phyloP scores from a whole-genome alignment of 805 yeast genomes.

The Metschnikowia kofuensis region DNA sequence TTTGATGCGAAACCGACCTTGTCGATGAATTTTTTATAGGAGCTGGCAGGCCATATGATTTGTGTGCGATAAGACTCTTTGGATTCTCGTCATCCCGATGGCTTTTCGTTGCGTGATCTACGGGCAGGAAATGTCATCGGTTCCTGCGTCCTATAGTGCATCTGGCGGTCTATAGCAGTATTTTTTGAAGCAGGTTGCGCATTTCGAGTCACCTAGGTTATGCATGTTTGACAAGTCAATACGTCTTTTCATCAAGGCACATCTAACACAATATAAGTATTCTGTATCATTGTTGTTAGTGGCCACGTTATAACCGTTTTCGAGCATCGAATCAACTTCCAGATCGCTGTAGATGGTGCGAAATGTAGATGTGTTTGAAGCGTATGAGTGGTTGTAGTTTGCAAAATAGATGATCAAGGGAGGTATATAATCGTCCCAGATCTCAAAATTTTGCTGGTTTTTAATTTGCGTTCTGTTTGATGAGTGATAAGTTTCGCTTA shows the following conservation, averaged over 20 bases:
- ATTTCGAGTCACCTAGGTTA: not conserved
- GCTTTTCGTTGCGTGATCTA: not conserved
- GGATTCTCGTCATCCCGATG: not conserved
- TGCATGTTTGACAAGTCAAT: not conserved
- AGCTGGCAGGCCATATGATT: too few species aligned
- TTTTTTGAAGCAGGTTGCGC: conserved; percentile 10
- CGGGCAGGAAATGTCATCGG: conserved; percentile 2
- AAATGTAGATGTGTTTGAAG: conserved; percentile 59
- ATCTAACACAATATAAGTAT: conserved; percentile 51
- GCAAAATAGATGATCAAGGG: conserved; percentile 55
- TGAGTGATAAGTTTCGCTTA: not conserved
- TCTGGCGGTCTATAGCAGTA: conserved; percentile 11
- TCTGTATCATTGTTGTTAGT: conserved; percentile 40
- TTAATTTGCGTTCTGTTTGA: not conserved
- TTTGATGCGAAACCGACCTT: too few species aligned
- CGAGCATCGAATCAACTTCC: conserved; percentile 45
- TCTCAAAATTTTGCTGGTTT: not conserved
- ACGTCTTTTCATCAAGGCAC: conserved; percentile 51
- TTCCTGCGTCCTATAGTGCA: conserved; percentile 2
- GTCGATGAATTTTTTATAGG: too few species aligned
- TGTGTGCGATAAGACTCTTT: too few species aligned
- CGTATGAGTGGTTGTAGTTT: conserved; percentile 40
- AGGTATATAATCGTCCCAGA: conserved; percentile 33
- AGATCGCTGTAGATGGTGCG: conserved; percentile 45
- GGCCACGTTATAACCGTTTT: conserved; percentile 53